Evolutionary conservation across 768 basidiomycete species (phyloP), one percentile per base, ranked within the genome.

Genomic region (Suillus tomentosus): DNA sequence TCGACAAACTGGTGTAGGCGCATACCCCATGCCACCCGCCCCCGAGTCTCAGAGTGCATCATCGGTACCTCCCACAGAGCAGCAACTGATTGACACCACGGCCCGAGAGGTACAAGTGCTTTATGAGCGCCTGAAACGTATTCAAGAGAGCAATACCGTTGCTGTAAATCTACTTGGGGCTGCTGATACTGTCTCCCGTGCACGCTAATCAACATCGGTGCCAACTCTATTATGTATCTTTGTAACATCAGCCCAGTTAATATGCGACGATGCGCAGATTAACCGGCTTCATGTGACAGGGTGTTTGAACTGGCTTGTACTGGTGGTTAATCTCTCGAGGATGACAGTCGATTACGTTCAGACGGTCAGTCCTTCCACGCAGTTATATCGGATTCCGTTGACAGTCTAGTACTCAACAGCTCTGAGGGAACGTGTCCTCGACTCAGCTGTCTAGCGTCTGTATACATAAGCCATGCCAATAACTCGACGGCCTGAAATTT

Each of bases 1-100:
- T 65, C 80, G 83, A 2, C 79, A 84, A 60, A 82, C 84, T 0
- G 89, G 89, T n/a, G 81, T 90, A 19, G 90, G 89, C 2, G 88
- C 86, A 2, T 80, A 88, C 55, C 88, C 89, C 1, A 66, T 87
- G 11, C 73, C 84, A 5, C 75, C 77, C 1, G 51, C 68, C 24
- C 65, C 57, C 22, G 66, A 68, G 47, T 24, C 40, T 62, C 47
- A 61, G 14, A 64, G 67, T 45, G 66, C 50, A 37, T 58, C 63
- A 47, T 47, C 69, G 39, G 48, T 53, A 58, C 40, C 71, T 11
- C 84, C 80, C 2, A 79, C 75, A 0, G 86, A 86, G 69, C 79
- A 82, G 9, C 76, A 83, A 63, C 72, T 87, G 27, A 70, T 85
- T 13, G 69, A 72, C 4, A 78, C 82, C 34, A 80, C 79, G 34